phyloP scores from a whole-genome alignment of 2,329 filamentous ascomycete genomes.

The Penicillium sp. region DNA sequence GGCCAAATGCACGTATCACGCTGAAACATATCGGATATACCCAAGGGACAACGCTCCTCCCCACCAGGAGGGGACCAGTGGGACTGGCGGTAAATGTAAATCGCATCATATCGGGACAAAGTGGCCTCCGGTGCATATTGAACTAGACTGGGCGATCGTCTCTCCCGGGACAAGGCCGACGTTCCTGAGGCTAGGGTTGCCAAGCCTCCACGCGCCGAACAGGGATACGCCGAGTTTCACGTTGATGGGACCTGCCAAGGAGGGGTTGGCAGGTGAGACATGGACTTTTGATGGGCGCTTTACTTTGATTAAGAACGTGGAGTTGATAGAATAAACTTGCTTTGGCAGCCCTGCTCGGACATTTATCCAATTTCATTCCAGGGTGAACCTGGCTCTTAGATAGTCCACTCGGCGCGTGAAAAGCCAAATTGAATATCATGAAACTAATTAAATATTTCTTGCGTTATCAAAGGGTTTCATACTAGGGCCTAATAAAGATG shows the following conservation, averaged over 20 bases:
- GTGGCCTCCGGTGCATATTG: not conserved
- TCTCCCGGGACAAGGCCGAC: constrained; percentile 15
- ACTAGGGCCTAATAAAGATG: not conserved
- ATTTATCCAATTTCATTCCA: constrained; percentile 4
- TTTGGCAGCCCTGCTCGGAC: constrained; percentile 2
- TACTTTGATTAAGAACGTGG: constrained; percentile 1
- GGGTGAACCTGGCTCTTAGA: constrained; percentile 1
- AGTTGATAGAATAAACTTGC: not conserved
- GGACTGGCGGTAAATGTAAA: constrained; percentile 9
- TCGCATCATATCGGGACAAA: constrained; percentile 2
- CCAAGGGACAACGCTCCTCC: constrained; percentile 8
- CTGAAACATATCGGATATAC: constrained; percentile 19
- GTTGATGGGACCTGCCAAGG: constrained; percentile 10
- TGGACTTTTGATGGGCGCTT: constrained; percentile 8
- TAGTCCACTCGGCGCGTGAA: not conserved
- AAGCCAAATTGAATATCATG: not conserved
- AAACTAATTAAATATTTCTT: not conserved
- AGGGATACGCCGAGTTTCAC: constrained; percentile 19
- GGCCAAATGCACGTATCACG: not conserved
- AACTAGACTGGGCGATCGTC: not conserved
- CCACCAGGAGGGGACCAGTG: constrained; percentile 10
- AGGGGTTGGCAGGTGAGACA: not conserved
- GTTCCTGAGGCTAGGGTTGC: constrained; percentile 17
- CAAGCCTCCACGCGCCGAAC: constrained; percentile 26
- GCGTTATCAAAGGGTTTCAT: not conserved